Base-by-base conservation (phyloP, 73 alveolate species). In the Loxodes magnus region DNA sequence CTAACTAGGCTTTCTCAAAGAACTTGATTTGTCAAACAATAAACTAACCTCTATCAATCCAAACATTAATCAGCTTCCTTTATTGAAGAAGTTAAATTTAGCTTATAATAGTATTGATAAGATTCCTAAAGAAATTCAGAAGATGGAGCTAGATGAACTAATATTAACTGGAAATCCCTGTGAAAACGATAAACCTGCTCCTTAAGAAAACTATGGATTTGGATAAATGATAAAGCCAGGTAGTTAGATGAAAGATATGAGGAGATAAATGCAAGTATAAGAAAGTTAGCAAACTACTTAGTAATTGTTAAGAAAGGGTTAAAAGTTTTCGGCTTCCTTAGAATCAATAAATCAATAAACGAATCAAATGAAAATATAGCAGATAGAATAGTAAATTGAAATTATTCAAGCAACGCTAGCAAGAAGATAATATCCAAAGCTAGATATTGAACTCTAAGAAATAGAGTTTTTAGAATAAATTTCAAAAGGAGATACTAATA, bases 401-500 rank as follows among this genome's bases (percentile, higher is more conserved):
- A 53, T 26, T 27, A 38, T 27, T 41, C 71, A 71, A 51, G 68
- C 42, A 48, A 64, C 49, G 35, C 41, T 56, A 9, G 35, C 28
- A 34, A 54, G 54, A 28, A 23, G 27, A 1, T 24, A 42, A 33
- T 42, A 63, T 22, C 68, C 71, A 19, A 77, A 66, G 27, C 89
- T 76, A 43, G 87, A 76, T 55, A 82, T 84, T n/a, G n/a, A n/a
- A n/a, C 64, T 60, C 30, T 67, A 77, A 43, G 94, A 83, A 26
- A 58, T 82, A 33, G 88, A 79, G 24, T 44, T 86, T 17, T 92
- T 88, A 21, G 91, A 86, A 27, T 65, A 81, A 49, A 82, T 93
- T 43, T 83, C 92, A 7, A 84, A 89, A 64, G 99, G 99, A 12
- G 99, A 98, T 3, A 89, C 89, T 71, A 68, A 92, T 42, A 93